Evolutionary conservation across 2,329 filamentous ascomycete species (phyloP).

Genomic region (Colletotrichum simmondsii): DNA sequence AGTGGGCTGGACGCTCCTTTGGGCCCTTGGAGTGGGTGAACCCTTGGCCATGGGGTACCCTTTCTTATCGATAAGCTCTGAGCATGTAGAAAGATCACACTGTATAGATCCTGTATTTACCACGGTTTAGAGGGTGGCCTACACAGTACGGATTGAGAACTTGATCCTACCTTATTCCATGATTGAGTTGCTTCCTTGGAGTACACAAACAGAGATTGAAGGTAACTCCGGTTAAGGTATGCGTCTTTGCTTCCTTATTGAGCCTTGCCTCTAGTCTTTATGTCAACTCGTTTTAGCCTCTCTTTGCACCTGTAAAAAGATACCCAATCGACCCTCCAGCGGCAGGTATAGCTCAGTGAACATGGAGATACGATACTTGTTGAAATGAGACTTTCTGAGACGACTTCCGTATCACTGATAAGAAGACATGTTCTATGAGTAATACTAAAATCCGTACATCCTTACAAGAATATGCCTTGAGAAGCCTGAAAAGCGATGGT

Average conservation of each 20-base stretch:
- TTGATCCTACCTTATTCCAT: too few relatives aligned
- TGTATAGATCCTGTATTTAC: background rate
- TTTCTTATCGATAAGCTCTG: constrained; percentile 25
- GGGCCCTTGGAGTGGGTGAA: background rate
- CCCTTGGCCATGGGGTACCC: background rate
- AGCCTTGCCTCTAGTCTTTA: background rate
- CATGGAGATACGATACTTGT: constrained; percentile 5
- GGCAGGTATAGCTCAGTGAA: background rate
- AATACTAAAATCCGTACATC: too few relatives aligned
- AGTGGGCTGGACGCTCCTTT: constrained; percentile 7
- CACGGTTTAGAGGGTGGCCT: too few relatives aligned
- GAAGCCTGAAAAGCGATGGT: too few relatives aligned
- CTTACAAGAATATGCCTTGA: too few relatives aligned
- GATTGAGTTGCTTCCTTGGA: too few relatives aligned
- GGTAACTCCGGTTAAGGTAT: too few relatives aligned
- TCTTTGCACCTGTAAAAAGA: constrained; percentile 5
- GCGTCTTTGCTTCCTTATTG: too few relatives aligned
- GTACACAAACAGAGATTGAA: too few relatives aligned
- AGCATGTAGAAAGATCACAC: background rate
- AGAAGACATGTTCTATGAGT: too few relatives aligned
- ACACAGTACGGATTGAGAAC: too few relatives aligned
- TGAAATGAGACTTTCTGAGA: background rate
- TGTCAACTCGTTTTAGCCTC: background rate
- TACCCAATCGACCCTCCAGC: background rate
- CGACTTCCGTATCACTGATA: too few relatives aligned